Evolutionary conservation across 2,329 filamentous ascomycete species (phyloP).

Genomic region (Fusarium subglutinans): DNA sequence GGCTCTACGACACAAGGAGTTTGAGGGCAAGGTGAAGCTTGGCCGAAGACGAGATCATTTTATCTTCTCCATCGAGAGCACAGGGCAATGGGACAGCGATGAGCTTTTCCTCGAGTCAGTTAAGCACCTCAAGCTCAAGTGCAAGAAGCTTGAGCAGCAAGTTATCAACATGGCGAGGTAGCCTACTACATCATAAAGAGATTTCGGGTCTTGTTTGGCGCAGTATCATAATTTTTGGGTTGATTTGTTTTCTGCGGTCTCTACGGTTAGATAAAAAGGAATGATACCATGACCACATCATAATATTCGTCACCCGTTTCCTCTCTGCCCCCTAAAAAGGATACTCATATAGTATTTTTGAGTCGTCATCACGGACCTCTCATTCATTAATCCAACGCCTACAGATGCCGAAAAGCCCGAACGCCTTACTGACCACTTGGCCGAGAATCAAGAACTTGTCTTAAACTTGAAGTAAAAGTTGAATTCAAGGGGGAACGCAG

Average conservation of each 20-base stretch:
- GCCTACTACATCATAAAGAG: conserved; percentile 23
- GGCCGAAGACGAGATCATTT: conserved; percentile 94
- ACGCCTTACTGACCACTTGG: conserved; percentile 25
- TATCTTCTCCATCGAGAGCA: conserved; percentile 95
- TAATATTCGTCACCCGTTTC: conserved; percentile 18
- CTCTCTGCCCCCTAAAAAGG: conserved; percentile 36
- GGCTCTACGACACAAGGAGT: conserved; percentile 89
- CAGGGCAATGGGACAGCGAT: conserved; percentile 94
- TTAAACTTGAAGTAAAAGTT: conserved; percentile 64
- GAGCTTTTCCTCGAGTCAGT: conserved; percentile 92
- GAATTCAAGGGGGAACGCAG: conserved; percentile 81
- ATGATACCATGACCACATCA: conserved; percentile 48
- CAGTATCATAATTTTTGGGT: conserved; percentile 36
- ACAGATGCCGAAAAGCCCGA: conserved; percentile 38
- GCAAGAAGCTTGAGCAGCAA: conserved; percentile 75
- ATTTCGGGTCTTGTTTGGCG: conserved; percentile 34
- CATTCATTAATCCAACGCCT: conserved; percentile 40
- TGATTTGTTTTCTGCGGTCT: conserved; percentile 35
- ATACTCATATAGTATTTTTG: conserved; percentile 43
- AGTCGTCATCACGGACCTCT: conserved; percentile 4
- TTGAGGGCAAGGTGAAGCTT: conserved; percentile 94
- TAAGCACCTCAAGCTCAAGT: conserved; percentile 86
- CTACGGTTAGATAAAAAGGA: conserved; percentile 46
- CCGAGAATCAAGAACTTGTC: conserved; percentile 17
- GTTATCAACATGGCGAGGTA: conserved; percentile 71